Percentiles rank a stretch among this genome's conserved stretches.
Evolutionary conservation across 148 eudicot genomes (phyloP).

Genomic region (Heliamphora exappendiculata): DNA sequence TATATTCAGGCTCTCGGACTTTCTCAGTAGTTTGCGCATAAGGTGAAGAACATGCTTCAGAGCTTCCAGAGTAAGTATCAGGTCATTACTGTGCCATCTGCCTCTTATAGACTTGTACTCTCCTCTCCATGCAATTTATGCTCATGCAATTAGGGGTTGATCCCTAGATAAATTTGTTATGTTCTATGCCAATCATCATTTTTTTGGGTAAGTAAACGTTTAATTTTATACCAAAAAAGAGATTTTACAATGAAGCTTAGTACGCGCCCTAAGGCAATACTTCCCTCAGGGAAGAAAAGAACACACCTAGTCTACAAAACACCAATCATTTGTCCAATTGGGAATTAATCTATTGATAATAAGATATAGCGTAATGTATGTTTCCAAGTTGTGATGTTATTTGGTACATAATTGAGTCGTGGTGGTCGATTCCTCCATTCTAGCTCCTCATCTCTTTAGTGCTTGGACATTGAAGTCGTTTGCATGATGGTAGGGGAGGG

Average conservation of each 20-base stretch:
- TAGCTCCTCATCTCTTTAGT: neutral
- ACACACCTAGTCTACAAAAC: no score
- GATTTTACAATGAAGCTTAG: no score
- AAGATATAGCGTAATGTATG: neutral
- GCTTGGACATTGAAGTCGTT: neutral
- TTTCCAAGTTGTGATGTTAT: neutral
- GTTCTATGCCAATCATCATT: neutral
- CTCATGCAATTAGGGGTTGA: neutral
- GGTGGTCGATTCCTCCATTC: neutral
- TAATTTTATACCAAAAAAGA: no score
- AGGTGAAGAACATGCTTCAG: conserved; percentile 28
- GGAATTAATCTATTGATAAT: neutral
- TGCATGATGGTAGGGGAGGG: no score
- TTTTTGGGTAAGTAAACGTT: no score
- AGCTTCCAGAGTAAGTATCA: conserved; percentile 32
- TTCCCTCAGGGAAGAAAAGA: no score
- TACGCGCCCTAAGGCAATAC: no score
- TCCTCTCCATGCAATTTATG: neutral
- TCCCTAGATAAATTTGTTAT: neutral
- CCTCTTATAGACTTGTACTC: neutral
- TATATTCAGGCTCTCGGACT: conserved; percentile 48
- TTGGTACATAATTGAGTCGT: neutral
- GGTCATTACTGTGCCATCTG: neutral
- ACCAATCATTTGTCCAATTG: neutral
- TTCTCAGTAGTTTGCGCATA: conserved; percentile 44